phyloP scores from a whole-genome alignment of 768 basidiomycete genomes.

The Naganishia randhawae region DNA sequence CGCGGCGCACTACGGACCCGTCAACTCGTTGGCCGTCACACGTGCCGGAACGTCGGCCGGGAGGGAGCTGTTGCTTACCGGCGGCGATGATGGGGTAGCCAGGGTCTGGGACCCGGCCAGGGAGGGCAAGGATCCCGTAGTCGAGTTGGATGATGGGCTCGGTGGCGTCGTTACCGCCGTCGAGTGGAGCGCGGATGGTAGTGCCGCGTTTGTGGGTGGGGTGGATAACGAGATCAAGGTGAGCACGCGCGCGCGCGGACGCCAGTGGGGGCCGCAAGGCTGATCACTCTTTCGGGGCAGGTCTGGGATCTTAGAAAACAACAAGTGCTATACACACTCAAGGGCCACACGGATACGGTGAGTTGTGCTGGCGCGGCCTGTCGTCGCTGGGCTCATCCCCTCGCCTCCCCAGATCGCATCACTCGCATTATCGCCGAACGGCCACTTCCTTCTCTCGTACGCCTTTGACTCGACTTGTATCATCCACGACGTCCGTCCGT shows the following conservation, averaged over 20 bases:
- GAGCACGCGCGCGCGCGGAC: constrained; percentile 48
- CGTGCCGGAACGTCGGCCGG: constrained; percentile 62
- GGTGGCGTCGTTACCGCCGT: constrained; percentile 90
- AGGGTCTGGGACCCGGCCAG: constrained; percentile 71
- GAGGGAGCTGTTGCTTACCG: constrained; percentile 79
- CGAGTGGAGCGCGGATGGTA: constrained; percentile 86
- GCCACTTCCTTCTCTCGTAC: constrained; percentile 80
- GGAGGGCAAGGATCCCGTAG: constrained; percentile 73
- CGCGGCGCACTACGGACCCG: constrained; percentile 82
- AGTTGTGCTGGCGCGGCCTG: constrained; percentile 20
- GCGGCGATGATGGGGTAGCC: constrained; percentile 86
- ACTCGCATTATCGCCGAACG: constrained; percentile 83
- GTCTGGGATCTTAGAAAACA: constrained; percentile 85
- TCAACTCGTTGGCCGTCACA: constrained; percentile 83
- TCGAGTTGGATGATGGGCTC: constrained; percentile 65
- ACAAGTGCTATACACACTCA: constrained; percentile 71
- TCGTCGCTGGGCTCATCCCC: neutral
- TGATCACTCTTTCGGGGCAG: constrained; percentile 54
- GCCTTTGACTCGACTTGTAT: constrained; percentile 83
- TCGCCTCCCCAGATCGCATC: constrained; percentile 64
- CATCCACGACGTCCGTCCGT: constrained; percentile 89
- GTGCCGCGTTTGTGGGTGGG: constrained; percentile 82
- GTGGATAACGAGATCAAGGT: constrained; percentile 96
- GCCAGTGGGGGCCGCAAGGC: neutral
- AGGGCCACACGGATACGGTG: constrained; percentile 79